Conservation (phyloP, 441 rosid genomes). For the Erysimum cheiri region DNA sequence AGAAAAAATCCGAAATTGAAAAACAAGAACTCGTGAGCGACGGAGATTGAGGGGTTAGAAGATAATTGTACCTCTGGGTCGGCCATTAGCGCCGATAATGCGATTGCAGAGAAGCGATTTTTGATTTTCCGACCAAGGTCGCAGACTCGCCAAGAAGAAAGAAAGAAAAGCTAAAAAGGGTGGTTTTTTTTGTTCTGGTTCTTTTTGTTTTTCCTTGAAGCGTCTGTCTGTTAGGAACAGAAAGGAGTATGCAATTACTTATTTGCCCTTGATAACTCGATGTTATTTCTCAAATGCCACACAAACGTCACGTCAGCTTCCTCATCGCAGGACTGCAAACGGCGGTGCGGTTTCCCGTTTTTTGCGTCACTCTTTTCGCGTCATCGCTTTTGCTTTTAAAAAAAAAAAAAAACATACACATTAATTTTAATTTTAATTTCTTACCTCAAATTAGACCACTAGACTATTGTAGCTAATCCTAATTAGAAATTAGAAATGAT, state of each 20-base stretch:
- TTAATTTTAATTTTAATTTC: too few species aligned
- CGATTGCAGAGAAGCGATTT: conserved; percentile 43
- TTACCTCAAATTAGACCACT: conserved; percentile 3
- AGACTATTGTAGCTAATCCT: too few species aligned
- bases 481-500: too few species aligned
- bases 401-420: neutral
- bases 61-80: conserved; percentile 71
- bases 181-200: conserved; percentile 36
- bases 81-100: conserved; percentile 54
- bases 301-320: conserved; percentile 32
- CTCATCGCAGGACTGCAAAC: conserved; percentile 23
- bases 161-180: conserved; percentile 24
- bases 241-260: conserved; percentile 41
- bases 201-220: conserved; percentile 43
- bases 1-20: conserved; percentile 1
- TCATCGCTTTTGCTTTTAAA: neutral
- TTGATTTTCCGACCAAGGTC: conserved; percentile 51
- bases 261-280: conserved; percentile 37
- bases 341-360: conserved; percentile 48
- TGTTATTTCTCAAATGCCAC: conserved; percentile 47
- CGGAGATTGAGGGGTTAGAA: conserved; percentile 33
- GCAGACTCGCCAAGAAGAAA: conserved; percentile 41
- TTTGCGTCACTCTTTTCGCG: conserved; percentile 25
- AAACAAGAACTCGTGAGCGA: conserved; percentile 18
- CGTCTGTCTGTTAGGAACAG: conserved; percentile 88